These are phyloP conservation scores for Boletus reticulatus DNA, from an alignment of 768 basidiomycete genomes.

Conservation along the genomic window DNA sequence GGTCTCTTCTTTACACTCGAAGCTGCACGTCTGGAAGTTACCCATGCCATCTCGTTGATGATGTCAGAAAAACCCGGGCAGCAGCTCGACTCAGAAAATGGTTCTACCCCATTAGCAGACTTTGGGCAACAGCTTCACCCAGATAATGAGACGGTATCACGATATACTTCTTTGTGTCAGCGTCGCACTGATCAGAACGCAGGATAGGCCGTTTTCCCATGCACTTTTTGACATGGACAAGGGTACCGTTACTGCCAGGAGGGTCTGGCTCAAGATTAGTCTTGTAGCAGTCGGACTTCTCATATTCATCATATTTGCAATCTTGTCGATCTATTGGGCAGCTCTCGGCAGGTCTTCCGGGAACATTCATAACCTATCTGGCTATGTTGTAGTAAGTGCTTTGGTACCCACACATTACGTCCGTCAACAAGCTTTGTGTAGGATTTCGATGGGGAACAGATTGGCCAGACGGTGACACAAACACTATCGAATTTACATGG, in stretches of 20 bases:
- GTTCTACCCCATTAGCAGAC: not conserved
- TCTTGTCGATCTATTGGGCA: constrained; percentile 63
- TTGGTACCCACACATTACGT: not conserved
- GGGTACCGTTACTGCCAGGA: constrained; percentile 32
- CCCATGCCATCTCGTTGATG: not conserved
- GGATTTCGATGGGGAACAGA: constrained; percentile 59
- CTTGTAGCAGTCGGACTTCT: constrained; percentile 35
- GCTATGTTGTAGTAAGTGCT: constrained; percentile 54
- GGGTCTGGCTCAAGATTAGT: constrained; percentile 42
- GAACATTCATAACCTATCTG: constrained; percentile 42
- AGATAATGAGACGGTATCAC: constrained; percentile 10
- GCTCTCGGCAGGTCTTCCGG: constrained; percentile 45
- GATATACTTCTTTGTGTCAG: not conserved
- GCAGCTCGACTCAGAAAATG: not conserved
- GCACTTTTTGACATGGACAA: constrained; percentile 27
- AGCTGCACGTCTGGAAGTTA: not conserved
- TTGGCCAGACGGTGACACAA: constrained; percentile 47
- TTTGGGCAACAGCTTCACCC: not conserved
- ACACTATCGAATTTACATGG: constrained; percentile 34
- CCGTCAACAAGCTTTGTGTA: constrained; percentile 17
- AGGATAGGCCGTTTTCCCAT: constrained; percentile 32
- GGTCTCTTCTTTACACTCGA: not conserved
- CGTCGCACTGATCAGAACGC: constrained; percentile 2
- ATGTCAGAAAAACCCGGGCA: constrained; percentile 3
- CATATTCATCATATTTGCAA: constrained; percentile 43